Percentiles rank a stretch among this genome's conserved stretches.
Conservation (phyloP, 2,329 filamentous ascomycete genomes). For the Cladosporium velox region DNA sequence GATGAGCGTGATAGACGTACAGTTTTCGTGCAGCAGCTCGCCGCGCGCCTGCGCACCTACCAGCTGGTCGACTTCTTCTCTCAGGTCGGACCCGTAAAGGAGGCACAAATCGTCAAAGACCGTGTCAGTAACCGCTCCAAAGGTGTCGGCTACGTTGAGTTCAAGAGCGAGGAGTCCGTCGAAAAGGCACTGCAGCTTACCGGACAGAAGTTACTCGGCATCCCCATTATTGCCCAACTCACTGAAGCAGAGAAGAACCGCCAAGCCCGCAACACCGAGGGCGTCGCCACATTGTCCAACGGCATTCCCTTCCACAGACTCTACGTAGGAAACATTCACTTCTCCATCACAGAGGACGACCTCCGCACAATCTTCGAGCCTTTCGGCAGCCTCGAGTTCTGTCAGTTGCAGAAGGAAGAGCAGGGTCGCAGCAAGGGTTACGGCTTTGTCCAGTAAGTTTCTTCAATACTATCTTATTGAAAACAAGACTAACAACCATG, state of each 20-base stretch:
- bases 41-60: slow-evolving; percentile 85
- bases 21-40: slow-evolving; percentile 97
- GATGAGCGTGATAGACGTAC: slow-evolving; percentile 96
- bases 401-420: slow-evolving; percentile 96
- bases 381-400: slow-evolving; percentile 96
- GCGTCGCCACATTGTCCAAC: slow-evolving; percentile 68
- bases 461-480: background rate
- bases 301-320: slow-evolving; percentile 95
- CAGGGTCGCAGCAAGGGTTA: slow-evolving; percentile 88
- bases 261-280: slow-evolving; percentile 81
- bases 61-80: slow-evolving; percentile 95
- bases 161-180: slow-evolving; percentile 93
- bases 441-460: slow-evolving; percentile 93
- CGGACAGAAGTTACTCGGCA: slow-evolving; percentile 96
- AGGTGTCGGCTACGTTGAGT: slow-evolving; percentile 99
- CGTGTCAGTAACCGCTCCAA: slow-evolving; percentile 95
- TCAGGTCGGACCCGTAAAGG: slow-evolving; percentile 89
- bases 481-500: slow-evolving; percentile 21
- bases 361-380: slow-evolving; percentile 95
- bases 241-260: slow-evolving; percentile 99
- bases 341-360: slow-evolving; percentile 96
- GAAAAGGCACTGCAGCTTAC: slow-evolving; percentile 93
- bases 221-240: slow-evolving; percentile 96
- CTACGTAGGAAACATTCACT: slow-evolving; percentile 99
- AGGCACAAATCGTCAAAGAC: slow-evolving; percentile 98